Percentiles rank a stretch among this genome's conserved stretches.
These are phyloP conservation scores for Emydomyces testavorans DNA, from an alignment of 2,329 filamentous ascomycete species.

Conservation along the genomic window DNA sequence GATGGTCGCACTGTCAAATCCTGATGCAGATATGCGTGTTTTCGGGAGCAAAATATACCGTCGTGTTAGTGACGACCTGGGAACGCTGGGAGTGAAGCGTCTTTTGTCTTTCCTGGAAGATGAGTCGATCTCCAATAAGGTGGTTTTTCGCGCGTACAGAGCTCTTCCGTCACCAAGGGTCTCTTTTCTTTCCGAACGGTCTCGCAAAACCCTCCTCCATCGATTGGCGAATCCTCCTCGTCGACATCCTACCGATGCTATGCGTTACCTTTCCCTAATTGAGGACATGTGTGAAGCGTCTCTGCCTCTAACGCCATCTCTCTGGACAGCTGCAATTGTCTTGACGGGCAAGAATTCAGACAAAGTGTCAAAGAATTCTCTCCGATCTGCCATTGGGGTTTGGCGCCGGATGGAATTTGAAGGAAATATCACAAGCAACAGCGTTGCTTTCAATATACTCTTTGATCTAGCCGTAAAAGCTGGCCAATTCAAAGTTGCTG, in stretches of 20 bases:
- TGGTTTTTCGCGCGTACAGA: conserved; percentile 44
- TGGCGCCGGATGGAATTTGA: conserved; percentile 85
- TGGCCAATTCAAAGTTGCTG: conserved; percentile 69
- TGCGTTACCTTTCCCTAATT: conserved; percentile 67
- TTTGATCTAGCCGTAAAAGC: conserved; percentile 81
- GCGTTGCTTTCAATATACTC: conserved; percentile 85
- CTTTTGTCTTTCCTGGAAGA: conserved; percentile 36
- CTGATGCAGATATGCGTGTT: conserved; percentile 14
- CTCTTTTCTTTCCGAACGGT: conserved; percentile 37
- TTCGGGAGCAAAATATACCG: conserved; percentile 1
- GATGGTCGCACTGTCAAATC: conserved; percentile 17
- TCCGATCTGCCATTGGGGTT: conserved; percentile 58
- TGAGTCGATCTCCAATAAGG: conserved; percentile 36
- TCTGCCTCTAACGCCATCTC: conserved; percentile 52
- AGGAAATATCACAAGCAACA: conserved; percentile 52
- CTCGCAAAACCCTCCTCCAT: conserved; percentile 55
- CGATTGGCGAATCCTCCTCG: conserved; percentile 49
- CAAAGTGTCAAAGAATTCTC: conserved; percentile 45
- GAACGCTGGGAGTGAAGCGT: conserved; percentile 28
- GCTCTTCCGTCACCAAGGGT: conserved; percentile 44
- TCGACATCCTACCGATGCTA: conserved; percentile 46
- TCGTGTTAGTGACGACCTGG: conserved; percentile 19
- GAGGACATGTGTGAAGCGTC: conserved; percentile 69
- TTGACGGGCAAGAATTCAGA: conserved; percentile 64
- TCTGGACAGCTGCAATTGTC: conserved; percentile 79